Base-by-base conservation (phyloP, 305 asterid species). In the Fraxinus platypoda region DNA sequence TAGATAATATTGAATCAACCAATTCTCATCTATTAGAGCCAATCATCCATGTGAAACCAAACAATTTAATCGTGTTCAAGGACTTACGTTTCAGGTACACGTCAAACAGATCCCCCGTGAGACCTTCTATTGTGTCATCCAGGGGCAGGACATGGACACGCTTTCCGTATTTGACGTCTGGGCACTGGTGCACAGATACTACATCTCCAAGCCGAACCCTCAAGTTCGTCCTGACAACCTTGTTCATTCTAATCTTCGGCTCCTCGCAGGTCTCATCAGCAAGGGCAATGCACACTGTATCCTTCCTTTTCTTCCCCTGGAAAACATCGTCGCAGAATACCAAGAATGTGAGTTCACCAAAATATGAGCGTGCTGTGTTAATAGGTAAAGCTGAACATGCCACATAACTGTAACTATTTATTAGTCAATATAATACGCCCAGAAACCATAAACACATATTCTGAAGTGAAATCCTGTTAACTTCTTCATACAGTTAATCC, bases 261-360 rank as follows among this genome's bases (percentile, higher is more conserved):
- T 85, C 91, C 78, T 88, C 91, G 68, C 91, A 90, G 8, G 84
- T 49, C 43, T 87, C 91, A 26, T 88, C 92, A 37, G 88, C 90
- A 38, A 84, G 88, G 34, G 89, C 89, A 46, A 87, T 87, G 86
- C 90, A 81, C 17, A 90, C 87, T 5, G 90, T 90, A 38, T 87
- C 88, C 81, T 86, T 88, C 80, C 91, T 83, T 73, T 88, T 90
- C 89, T 90, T 90, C 1, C 93, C 91, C 90, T 87, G 89, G 62
- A 70, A 81, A 84, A 35, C 23, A 82, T 52, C 17, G 66, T 30
- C 52, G 37, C 34, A 81, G 23, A 19, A 41, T 11, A 9, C 52
- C 78, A 35, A 70, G 68, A 83, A 38, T 38, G 64, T 33, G 15
- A 74, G 30, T 71, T 35, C 64, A 79, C 43, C 78, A 49, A 81